Evolutionary conservation across 495 filamentous ascomycete genomes (phyloP).

Genomic region (Melanomma pulvis-pyrius): DNA sequence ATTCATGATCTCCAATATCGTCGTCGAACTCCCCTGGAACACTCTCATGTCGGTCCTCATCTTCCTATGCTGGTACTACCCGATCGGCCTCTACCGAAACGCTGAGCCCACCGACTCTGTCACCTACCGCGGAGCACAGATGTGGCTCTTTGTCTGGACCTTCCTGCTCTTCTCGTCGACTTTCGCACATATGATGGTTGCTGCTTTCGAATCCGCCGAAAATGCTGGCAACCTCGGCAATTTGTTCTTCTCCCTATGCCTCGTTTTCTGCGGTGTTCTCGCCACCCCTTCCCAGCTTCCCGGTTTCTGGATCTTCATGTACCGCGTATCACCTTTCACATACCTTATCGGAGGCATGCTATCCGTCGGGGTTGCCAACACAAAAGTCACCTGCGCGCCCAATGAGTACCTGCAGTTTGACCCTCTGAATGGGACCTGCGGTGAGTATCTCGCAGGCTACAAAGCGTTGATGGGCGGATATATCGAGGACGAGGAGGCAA

Average conservation of each 20-base stretch:
- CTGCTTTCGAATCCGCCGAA: constrained; percentile 64
- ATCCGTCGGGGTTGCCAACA: constrained; percentile 46
- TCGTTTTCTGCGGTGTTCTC: constrained; percentile 57
- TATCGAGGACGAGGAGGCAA: constrained; percentile 37
- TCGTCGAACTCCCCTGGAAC: constrained; percentile 59
- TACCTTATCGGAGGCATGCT: constrained; percentile 49
- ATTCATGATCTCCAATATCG: constrained; percentile 55
- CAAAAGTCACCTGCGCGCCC: constrained; percentile 42
- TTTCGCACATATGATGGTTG: constrained; percentile 68
- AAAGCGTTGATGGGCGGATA: constrained; percentile 39
- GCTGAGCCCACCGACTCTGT: constrained; percentile 50
- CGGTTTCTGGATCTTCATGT: constrained; percentile 53
- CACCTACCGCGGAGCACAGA: constrained; percentile 58
- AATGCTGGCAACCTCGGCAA: constrained; percentile 65
- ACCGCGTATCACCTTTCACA: constrained; percentile 49
- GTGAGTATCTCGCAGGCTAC: constrained; percentile 43
- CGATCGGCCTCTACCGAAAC: constrained; percentile 48
- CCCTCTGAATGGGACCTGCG: constrained; percentile 42
- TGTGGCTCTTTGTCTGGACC: constrained; percentile 59
- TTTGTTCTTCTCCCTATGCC: constrained; percentile 62
- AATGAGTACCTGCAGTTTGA: constrained; percentile 48
- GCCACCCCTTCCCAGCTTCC: constrained; percentile 42
- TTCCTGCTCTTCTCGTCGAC: constrained; percentile 60
- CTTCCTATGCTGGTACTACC: constrained; percentile 59
- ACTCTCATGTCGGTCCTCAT: constrained; percentile 54